Percentiles rank a stretch among this genome's conserved stretches.
These are phyloP conservation scores for Cyberlindnera maritima DNA, from an alignment of 805 yeast species.

Conservation along the genomic window DNA sequence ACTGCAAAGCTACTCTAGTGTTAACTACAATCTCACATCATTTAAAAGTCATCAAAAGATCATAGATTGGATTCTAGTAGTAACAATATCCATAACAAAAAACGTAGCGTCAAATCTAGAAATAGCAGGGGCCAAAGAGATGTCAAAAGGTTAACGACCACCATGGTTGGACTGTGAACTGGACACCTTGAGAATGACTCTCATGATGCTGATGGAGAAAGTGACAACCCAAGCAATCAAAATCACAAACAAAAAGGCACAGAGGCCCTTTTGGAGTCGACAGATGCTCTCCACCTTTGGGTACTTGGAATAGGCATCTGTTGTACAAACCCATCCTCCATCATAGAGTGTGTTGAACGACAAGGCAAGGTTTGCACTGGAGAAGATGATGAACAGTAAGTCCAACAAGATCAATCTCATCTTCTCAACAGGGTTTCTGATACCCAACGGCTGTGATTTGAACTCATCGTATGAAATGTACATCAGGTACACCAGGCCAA, in stretches of 20 bases:
- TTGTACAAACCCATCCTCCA: conserved; percentile 72
- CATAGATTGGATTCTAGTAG: no score
- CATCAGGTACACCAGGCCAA: conserved; percentile 71
- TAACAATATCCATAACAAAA: no score
- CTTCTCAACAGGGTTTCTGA: conserved; percentile 81
- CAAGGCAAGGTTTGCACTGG: conserved; percentile 82
- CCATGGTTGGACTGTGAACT: neutral
- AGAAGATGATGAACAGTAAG: conserved; percentile 80
- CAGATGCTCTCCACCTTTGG: conserved; percentile 57
- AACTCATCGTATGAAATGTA: conserved; percentile 91
- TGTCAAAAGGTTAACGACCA: neutral
- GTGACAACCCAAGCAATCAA: conserved; percentile 82
- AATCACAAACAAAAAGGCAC: conserved; percentile 73
- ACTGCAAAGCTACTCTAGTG: no score
- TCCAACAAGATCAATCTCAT: conserved; percentile 80
- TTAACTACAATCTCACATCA: no score
- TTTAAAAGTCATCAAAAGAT: no score
- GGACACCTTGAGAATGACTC: conserved; percentile 71
- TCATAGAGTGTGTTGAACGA: conserved; percentile 84
- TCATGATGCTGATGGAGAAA: conserved; percentile 75
- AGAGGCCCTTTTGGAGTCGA: conserved; percentile 70
- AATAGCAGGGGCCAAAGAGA: no score
- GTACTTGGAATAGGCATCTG: conserved; percentile 19
- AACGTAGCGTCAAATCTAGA: no score
- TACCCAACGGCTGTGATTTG: conserved; percentile 86